A percentile compares a stretch with the other conserved stretches of the same genome.
Evolutionary conservation across 1,139 yeast species (phyloP).

Genomic region (Protomyces inouyei): DNA sequence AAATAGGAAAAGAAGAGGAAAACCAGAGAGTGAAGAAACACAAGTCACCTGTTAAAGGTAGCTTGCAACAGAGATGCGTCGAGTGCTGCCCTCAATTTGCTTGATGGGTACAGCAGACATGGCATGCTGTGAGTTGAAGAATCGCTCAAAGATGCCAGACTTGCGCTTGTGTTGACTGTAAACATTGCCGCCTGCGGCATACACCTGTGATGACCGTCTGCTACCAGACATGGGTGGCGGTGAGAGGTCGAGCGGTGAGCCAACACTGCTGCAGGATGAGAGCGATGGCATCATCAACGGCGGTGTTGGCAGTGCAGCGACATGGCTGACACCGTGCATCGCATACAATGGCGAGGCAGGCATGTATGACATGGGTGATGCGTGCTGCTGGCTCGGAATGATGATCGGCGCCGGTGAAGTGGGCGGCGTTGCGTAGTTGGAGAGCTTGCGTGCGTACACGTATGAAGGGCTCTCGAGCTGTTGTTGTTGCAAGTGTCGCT

Average conservation of each 20-base stretch:
- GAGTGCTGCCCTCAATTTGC: slow-evolving; percentile 6
- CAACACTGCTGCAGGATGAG: slow-evolving; percentile 22
- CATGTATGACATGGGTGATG: not conserved
- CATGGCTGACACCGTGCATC: not conserved
- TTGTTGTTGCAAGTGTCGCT: not conserved
- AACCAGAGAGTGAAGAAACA: not conserved
- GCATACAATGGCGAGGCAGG: not conserved
- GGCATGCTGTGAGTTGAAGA: slow-evolving; percentile 2
- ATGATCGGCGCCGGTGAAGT: slow-evolving; percentile 6
- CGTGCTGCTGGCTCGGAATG: not conserved
- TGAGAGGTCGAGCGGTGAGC: slow-evolving; percentile 22
- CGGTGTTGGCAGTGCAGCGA: slow-evolving; percentile 20
- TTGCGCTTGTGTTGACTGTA: slow-evolving; percentile 7
- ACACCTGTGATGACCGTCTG: not conserved
- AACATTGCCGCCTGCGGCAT: not conserved
- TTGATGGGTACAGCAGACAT: slow-evolving; percentile 18
- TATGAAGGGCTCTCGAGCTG: slow-evolving; percentile 9
- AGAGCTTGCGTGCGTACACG: slow-evolving; percentile 21
- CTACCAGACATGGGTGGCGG: slow-evolving; percentile 2
- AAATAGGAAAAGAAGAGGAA: no score
- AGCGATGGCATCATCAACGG: slow-evolving; percentile 27
- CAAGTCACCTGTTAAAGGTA: not conserved
- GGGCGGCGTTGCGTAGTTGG: slow-evolving; percentile 17
- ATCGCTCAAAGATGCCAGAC: slow-evolving; percentile 27
- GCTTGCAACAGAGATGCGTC: slow-evolving; percentile 24